Evolutionary conservation across 768 basidiomycete species (phyloP).

Genomic region (Gyrodon lividus): DNA sequence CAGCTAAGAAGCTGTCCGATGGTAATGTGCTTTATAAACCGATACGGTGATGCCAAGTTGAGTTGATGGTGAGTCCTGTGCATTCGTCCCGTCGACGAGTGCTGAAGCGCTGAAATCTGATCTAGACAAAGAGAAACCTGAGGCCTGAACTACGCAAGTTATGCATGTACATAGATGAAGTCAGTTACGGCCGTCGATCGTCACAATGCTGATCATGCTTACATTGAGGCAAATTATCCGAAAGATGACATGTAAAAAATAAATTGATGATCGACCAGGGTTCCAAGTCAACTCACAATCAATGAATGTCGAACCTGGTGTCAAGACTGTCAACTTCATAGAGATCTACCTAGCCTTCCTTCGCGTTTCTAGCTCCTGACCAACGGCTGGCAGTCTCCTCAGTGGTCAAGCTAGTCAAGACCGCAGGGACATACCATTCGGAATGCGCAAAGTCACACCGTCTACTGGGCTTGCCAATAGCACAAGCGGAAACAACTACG

Average conservation of each 20-base stretch:
- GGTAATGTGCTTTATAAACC: not conserved
- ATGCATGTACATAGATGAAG: too few species aligned
- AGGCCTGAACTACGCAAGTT: not conserved
- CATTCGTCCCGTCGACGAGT: not conserved
- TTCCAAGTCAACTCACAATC: constrained; percentile 17
- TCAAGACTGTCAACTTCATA: not conserved
- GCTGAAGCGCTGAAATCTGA: not conserved
- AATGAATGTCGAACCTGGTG: not conserved
- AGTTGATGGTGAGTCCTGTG: not conserved
- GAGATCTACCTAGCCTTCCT: not conserved
- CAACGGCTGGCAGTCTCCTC: not conserved
- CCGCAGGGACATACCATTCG: not conserved
- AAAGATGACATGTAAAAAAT: not conserved
- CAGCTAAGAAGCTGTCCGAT: constrained; percentile 18
- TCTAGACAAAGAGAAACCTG: not conserved
- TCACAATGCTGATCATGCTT: not conserved
- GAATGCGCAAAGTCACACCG: too few species aligned
- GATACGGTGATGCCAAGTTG: too few species aligned
- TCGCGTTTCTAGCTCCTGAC: too few species aligned
- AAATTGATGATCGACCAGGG: constrained; percentile 27
- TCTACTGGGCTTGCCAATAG: too few species aligned
- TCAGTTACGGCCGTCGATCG: not conserved
- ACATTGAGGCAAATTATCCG: not conserved
- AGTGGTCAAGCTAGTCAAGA: not conserved
- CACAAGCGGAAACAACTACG: too few species aligned